These are phyloP conservation scores for Brasenia schreberi DNA, from an alignment of 164 flowering plant species.

Conservation along the genomic window DNA sequence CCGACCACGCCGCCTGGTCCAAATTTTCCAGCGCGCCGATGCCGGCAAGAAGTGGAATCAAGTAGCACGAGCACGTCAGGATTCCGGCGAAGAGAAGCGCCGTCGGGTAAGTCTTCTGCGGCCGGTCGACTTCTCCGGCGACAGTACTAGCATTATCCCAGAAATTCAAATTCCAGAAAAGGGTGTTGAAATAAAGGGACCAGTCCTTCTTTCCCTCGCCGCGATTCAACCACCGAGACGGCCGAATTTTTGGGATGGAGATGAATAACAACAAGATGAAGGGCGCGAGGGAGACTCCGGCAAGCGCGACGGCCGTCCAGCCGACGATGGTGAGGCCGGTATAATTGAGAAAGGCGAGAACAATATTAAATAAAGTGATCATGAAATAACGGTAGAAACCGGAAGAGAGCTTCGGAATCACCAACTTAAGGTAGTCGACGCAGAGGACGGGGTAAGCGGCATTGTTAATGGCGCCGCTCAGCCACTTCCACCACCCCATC, in stretches of 20 bases:
- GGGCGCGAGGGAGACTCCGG: slow-evolving; percentile 46
- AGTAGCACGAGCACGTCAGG: slow-evolving; percentile 30
- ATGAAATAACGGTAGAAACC: slow-evolving; percentile 43
- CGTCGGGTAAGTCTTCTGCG: slow-evolving; percentile 38
- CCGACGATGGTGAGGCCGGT: slow-evolving; percentile 70
- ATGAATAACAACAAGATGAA: slow-evolving; percentile 47
- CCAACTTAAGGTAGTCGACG: slow-evolving; percentile 41
- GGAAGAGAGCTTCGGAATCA: slow-evolving; percentile 29
- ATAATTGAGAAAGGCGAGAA: slow-evolving; percentile 51
- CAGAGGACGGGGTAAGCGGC: slow-evolving; percentile 76
- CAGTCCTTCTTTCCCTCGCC: slow-evolving; percentile 55
- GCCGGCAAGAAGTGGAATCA: slow-evolving; percentile 40
- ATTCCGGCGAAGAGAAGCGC: slow-evolving; percentile 42
- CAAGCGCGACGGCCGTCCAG: slow-evolving; percentile 44
- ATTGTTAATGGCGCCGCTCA: slow-evolving; percentile 63
- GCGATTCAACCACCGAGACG: slow-evolving; percentile 39
- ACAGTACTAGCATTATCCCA: slow-evolving; percentile 87
- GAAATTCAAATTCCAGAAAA: slow-evolving; percentile 86
- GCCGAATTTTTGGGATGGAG: slow-evolving; percentile 49
- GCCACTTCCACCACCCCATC: slow-evolving; percentile 70
- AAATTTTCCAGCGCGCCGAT: slow-evolving; percentile 27
- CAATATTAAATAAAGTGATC: slow-evolving; percentile 26
- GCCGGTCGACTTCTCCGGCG: slow-evolving; percentile 57
- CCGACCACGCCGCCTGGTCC: slow-evolving; percentile 31
- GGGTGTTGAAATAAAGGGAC: slow-evolving; percentile 63